Evolutionary conservation across 2,329 filamentous ascomycete genomes (phyloP), one percentile per base, ranked within the genome.

Genomic region (Penicillium sp.): DNA sequence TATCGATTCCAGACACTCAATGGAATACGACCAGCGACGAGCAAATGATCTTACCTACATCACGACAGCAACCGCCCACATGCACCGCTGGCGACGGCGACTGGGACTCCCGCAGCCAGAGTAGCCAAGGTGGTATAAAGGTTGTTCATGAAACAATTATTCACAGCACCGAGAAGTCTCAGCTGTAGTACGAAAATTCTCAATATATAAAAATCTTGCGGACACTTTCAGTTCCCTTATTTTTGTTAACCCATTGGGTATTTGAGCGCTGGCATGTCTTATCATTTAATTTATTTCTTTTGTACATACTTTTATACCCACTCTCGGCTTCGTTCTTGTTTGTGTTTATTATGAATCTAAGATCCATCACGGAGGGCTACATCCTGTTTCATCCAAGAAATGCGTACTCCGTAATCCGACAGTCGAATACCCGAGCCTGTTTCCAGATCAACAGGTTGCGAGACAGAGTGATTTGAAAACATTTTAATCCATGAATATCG

Each of bases 121-220:
- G 42, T 2, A 64, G 61, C 32, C 54, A 60, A 18, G 18, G 53
- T 37, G 66, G 63, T 32, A 72, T 71, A 51, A 70, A 69, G 39
- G 69, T 72, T 32, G 60, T 70, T 1, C 60, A 64, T 45, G 69
- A 72, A 59, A 72, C 66, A 16, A 71, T 70, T 34, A 58, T 72
- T 44, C 58, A 66, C 39, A 68, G 65, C 50, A 55, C 59, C 2
- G 57, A 64, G 31, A 66, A 63, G 37, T 24, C 50, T 4, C 35
- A 45, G 20, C 18, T 13, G 59, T 65, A 61, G 40, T 31, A 38
- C 3, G 24, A 34, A 22, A 29, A 46, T 14, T 16, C 29, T 22
- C 4, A 31, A 38, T 16, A 7, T 11, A 9, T n/a, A 10, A 3
- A 24, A 18, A 16, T 22, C 5, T 18, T 7, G 10, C 9, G 2